Conservation (phyloP, 176 grass and related monocot genomes). For the Alloteropsis semialata region DNA sequence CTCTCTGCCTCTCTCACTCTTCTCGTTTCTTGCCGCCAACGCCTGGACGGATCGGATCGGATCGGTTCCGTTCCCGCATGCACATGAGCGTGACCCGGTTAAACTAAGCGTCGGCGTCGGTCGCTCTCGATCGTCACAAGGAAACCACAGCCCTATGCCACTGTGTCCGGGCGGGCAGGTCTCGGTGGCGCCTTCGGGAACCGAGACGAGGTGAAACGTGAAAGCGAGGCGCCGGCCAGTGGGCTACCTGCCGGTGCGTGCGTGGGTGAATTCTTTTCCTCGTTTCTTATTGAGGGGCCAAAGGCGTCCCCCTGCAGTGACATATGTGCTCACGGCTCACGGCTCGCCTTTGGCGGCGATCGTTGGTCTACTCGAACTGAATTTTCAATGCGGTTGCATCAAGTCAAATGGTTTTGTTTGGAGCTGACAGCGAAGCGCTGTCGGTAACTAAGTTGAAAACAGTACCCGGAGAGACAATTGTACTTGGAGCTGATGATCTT, state of each 20-base stretch:
- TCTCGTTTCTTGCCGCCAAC: slow-evolving; percentile 20
- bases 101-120: not conserved
- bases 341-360: too few species aligned
- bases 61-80: not conserved
- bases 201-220: not conserved
- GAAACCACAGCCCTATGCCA: not conserved
- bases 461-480: not conserved
- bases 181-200: not conserved
- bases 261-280: not conserved
- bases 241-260: not conserved
- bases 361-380: not conserved
- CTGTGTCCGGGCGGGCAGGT: not conserved
- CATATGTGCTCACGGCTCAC: too few species aligned
- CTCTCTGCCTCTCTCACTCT: not conserved
- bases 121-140: not conserved
- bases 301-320: too few species aligned
- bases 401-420: slow-evolving; percentile 33
- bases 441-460: not conserved
- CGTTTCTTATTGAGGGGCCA: slow-evolving; percentile 19
- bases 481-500: not conserved
- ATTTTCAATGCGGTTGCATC: not conserved
- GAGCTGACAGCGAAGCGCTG: not conserved
- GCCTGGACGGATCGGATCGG: too few species aligned
- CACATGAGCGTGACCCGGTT: not conserved
- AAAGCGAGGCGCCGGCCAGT: slow-evolving; percentile 20